Base-by-base conservation (phyloP, 345 rosid genomes). In the Corchorus capsularis region DNA sequence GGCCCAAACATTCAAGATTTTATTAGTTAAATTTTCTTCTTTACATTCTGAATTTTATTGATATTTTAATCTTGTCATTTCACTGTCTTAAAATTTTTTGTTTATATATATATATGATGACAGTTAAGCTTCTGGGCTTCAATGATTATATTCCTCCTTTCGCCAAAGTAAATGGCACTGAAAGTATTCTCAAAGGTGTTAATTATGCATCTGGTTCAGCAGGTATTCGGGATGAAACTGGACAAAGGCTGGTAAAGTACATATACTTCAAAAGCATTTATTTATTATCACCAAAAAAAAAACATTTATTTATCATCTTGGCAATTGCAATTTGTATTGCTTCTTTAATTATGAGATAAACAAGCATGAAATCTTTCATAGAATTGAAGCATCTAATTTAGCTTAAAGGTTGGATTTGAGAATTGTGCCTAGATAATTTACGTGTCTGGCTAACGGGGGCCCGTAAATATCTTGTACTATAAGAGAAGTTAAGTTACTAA, bases 171-270 rank as follows among this genome's bases (percentile, higher is more conserved):
- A 7, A 71, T n/a, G 34, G 11, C 27, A 27, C 27, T 64, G 61
- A 63, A 61, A 68, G 55, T 34, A 75, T 84, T 53, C 89, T 87
- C 7, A n/a, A 54, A 15, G 96, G 96, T 27, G 75, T 89, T 35
- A 91, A 91, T 73, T 91, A 87, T 69, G 96, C 96, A 50, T 90
- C 96, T 3, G 96, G 87, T 35, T 85, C 81, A 2, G 84, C 90
- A 0, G 92, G 96, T 53, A 90, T 92, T 64, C 83, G 75, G 0
- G 84, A 82, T 2, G 94, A 90, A n/a, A 83, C 80, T 43, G 86
- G 92, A 53, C 70, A 10, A 9, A 79, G 80, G 22, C 71, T 88
- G 82, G 95, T 91, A 72, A 37, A 27, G 27, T 27, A 27, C 27
- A 27, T 27, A 27, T 27, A 20, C 12, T 64, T 63, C 0, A 15